A percentile compares a stretch with the other conserved stretches of the same genome.
phyloP scores from a whole-genome alignment of 1,284 basidiomycete species.

The Naganishia liquefaciens region DNA sequence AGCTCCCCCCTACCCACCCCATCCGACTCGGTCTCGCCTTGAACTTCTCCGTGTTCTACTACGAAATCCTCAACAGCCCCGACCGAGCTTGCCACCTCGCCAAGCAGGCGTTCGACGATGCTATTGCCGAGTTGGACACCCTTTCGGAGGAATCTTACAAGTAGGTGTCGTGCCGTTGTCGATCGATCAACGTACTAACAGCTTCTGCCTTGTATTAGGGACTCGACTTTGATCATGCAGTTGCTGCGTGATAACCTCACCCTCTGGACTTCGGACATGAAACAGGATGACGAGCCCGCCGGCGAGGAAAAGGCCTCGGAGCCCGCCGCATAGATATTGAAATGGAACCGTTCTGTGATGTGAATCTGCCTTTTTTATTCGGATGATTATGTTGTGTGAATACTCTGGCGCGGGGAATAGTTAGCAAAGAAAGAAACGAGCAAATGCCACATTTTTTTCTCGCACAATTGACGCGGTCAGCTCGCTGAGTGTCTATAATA shows the following conservation, averaged over 20 bases:
- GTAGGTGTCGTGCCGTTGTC: constrained; percentile 43
- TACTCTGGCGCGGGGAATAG: constrained; percentile 21
- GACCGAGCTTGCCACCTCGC: constrained; percentile 99
- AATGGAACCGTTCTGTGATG: constrained; percentile 4
- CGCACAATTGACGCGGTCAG: constrained; percentile 2
- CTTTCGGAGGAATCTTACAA: constrained; percentile 99
- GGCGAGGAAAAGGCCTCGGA: constrained; percentile 35
- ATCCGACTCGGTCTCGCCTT: constrained; percentile 98
- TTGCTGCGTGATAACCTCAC: constrained; percentile 97
- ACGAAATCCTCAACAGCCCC: constrained; percentile 97
- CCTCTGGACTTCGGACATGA: constrained; percentile 96
- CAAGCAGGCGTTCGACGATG: constrained; percentile 99
- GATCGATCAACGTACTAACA: constrained; percentile 27
- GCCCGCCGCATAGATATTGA: constrained; percentile 30
- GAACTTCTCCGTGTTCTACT: constrained; percentile 99
- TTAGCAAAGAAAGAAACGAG: constrained; percentile 13
- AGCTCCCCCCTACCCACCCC: constrained; percentile 97
- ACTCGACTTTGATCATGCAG: constrained; percentile 99
- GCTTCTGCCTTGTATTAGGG: constrained; percentile 48
- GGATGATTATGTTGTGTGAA: constrained; percentile 31
- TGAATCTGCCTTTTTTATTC: constrained; percentile 20
- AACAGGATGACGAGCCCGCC: constrained; percentile 48
- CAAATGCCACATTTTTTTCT: constrained; percentile 2
- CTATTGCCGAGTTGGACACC: constrained; percentile 99
- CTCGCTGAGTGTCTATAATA: constrained; percentile 13